phyloP scores from a whole-genome alignment of 805 yeast genomes.

The Metschnikowia corniflorae region DNA sequence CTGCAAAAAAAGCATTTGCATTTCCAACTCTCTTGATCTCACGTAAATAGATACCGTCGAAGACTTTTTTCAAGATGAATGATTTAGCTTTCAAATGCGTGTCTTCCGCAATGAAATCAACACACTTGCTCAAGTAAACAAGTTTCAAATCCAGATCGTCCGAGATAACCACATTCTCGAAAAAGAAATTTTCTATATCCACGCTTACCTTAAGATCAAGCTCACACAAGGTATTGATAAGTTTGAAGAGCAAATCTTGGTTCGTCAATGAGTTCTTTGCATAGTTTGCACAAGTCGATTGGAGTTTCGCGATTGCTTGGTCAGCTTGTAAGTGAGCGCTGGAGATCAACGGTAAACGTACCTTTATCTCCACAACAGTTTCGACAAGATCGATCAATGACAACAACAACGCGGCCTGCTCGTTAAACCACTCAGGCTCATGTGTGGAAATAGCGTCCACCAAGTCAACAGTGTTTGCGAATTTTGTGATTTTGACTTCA shows the following conservation, averaged over 20 bases:
- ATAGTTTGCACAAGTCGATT: conserved; percentile 33
- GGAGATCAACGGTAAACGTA: conserved; percentile 42
- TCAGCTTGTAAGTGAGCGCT: conserved; percentile 66
- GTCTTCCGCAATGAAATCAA: conserved; percentile 46
- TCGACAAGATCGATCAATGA: conserved; percentile 42
- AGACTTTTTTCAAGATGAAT: conserved; percentile 52
- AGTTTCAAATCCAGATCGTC: conserved; percentile 45
- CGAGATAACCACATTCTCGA: conserved; percentile 50
- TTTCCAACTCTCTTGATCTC: conserved; percentile 53
- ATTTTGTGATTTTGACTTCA: conserved; percentile 56
- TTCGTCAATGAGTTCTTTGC: conserved; percentile 25
- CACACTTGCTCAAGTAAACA: conserved; percentile 47
- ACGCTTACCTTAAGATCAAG: conserved; percentile 46
- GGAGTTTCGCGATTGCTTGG: conserved; percentile 64
- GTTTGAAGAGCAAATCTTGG: conserved; percentile 26
- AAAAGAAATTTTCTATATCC: conserved; percentile 55
- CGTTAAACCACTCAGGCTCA: conserved; percentile 57
- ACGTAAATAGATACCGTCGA: conserved; percentile 61
- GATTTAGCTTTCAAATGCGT: conserved; percentile 52
- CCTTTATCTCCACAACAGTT: conserved; percentile 40
- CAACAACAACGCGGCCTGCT: conserved; percentile 45
- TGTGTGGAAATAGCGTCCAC: conserved; percentile 48
- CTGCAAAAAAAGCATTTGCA: conserved; percentile 44
- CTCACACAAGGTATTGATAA: conserved; percentile 36
- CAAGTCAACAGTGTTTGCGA: conserved; percentile 71